Conservation (phyloP, 768 basidiomycete genomes). For the Nidularia sp. region DNA sequence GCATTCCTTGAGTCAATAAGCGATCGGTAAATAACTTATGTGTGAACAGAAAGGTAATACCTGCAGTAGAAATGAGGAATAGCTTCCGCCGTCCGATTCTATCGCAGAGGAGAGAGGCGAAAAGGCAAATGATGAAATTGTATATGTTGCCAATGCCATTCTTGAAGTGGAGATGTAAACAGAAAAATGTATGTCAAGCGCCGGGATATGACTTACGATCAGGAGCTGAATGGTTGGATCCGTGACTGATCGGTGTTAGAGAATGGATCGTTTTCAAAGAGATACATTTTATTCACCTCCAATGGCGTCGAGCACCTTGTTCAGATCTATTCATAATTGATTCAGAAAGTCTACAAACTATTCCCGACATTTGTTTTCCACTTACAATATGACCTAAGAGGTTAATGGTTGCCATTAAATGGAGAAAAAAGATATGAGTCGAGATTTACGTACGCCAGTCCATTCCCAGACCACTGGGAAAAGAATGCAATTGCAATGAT, state of each 20-base stretch:
- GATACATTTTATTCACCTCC: conserved; percentile 22
- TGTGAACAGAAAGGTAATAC: conserved; percentile 13
- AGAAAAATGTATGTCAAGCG: neutral
- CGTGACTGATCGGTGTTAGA: conserved; percentile 24
- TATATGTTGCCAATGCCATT: conserved; percentile 53
- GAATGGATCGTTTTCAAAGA: neutral
- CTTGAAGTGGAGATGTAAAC: conserved; percentile 14
- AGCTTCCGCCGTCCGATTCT: conserved; percentile 44
- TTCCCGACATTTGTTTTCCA: neutral
- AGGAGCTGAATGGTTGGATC: conserved; percentile 36
- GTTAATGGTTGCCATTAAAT: neutral
- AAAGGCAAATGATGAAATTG: conserved; percentile 50
- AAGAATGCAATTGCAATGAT: conserved; percentile 58
- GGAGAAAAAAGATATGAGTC: conserved; percentile 1
- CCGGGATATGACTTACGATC: conserved; percentile 21
- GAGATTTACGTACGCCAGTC: conserved; percentile 31
- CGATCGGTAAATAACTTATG: neutral
- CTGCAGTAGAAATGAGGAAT: conserved; percentile 43
- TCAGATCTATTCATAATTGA: conserved; percentile 27
- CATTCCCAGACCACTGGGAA: conserved; percentile 56
- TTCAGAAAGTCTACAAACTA: neutral
- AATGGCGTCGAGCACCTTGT: conserved; percentile 48
- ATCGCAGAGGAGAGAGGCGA: conserved; percentile 45
- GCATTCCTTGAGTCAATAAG: conserved; percentile 33
- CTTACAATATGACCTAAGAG: neutral